Evolutionary conservation across 345 rosid species (phyloP).

Genomic region (Anacardium occidentale): DNA sequence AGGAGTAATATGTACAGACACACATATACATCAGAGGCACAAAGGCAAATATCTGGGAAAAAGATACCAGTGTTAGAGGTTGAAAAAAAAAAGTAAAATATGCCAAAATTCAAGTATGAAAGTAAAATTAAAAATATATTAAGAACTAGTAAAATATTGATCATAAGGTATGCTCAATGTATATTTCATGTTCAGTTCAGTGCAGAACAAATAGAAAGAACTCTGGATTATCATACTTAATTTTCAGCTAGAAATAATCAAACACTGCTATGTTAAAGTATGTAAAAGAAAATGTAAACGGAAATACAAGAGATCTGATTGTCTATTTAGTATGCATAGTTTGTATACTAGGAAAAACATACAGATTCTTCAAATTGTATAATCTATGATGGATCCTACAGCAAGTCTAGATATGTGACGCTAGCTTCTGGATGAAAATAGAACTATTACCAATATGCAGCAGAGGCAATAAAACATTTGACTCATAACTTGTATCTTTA

Average conservation of each 20-base stretch:
- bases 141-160: not conserved
- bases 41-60: constrained; percentile 78
- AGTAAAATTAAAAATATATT: not conserved
- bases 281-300: not conserved
- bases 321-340: constrained; percentile 4
- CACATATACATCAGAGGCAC: constrained; percentile 98
- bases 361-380: not conserved
- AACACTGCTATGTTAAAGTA: not conserved
- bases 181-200: not conserved
- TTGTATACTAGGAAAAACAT: constrained; percentile 6
- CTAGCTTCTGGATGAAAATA: not conserved
- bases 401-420: not conserved
- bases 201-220: not conserved
- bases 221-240: not conserved
- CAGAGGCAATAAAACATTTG: not conserved
- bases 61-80: constrained; percentile 10
- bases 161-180: not conserved
- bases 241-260: not conserved
- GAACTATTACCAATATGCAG: not conserved
- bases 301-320: not conserved
- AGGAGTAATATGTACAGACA: constrained; percentile 90
- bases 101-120: not conserved
- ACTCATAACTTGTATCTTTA: not conserved
- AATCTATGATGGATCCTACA: not conserved
- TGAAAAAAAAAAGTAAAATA: constrained; percentile 1